Percentiles rank a stretch among this genome's conserved stretches.
These are phyloP conservation scores for Globisporangium middletonii DNA, from an alignment of 352 stramenopile genomes.

Conservation along the genomic window DNA sequence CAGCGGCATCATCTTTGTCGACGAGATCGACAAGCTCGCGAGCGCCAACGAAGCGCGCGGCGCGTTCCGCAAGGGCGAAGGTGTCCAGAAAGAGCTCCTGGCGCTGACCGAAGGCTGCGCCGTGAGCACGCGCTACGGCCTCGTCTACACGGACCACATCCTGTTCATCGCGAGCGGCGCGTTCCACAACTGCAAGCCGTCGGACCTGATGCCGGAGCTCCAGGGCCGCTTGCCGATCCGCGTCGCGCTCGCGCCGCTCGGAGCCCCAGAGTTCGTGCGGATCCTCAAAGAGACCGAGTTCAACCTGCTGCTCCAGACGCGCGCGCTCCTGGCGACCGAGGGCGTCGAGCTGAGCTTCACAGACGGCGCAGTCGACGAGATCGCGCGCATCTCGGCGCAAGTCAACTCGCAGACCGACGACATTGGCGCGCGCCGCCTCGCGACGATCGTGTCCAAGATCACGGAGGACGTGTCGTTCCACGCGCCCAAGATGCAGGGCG, in stretches of 20 bases:
- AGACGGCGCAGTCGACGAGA: conserved; percentile 95
- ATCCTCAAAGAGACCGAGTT: conserved; percentile 96
- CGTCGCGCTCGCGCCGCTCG: conserved; percentile 95
- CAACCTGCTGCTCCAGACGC: conserved; percentile 96
- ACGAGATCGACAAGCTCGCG: conserved; percentile 99
- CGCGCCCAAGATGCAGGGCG: conserved; percentile 85
- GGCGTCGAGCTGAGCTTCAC: conserved; percentile 93
- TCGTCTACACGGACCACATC: conserved; percentile 99
- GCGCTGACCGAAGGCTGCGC: conserved; percentile 98
- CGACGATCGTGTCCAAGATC: conserved; percentile 96
- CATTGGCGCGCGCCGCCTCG: conserved; percentile 96
- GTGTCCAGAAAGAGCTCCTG: conserved; percentile 98
- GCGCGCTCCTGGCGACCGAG: conserved; percentile 95
- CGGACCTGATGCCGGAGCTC: conserved; percentile 96
- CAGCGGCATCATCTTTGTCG: conserved; percentile 98
- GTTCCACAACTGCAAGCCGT: conserved; percentile 97
- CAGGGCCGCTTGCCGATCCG: conserved; percentile 98
- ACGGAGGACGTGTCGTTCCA: conserved; percentile 98
- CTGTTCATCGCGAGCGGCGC: conserved; percentile 96
- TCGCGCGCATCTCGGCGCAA: conserved; percentile 91
- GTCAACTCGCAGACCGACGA: conserved; percentile 97
- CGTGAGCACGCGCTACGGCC: conserved; percentile 88
- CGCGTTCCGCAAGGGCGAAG: conserved; percentile 90
- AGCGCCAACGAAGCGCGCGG: conserved; percentile 85
- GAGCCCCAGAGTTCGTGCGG: conserved; percentile 96